Base-by-base conservation (phyloP, 108 stramenopile genomes). In the Nitzschia putrida region DNA sequence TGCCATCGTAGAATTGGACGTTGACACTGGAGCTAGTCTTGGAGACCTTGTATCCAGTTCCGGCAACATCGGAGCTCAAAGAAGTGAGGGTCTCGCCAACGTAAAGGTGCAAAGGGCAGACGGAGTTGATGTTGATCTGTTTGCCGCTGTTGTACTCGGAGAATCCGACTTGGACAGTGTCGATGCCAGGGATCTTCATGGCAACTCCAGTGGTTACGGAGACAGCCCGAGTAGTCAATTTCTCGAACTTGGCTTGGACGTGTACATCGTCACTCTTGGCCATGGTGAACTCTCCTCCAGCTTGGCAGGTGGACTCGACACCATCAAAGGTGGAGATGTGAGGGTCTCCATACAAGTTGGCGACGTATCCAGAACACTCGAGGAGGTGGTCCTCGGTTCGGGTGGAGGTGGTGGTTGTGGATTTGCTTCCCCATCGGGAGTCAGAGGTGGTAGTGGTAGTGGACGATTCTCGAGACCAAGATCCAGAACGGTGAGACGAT, bases 311-410 rank as follows among this genome's bases (percentile, higher is more conserved):
- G 63, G 20, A 64, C 42, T 39, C 10, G 21, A 13, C 21, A 3
- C 44, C 21, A 8, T 64, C 63, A 47, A 64, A 64, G 18, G 63
- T 64, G 9, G 23, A 21, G 21, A 64, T n/a, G 23, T 64, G 63
- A 22, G 63, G 63, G 22, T 64, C 63, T 21, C 63, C 63, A 13
- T 20, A 50, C 18, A 50, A 16, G 16, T 16, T 18, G 20, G 18
- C 49, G 20, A 50, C 49, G 49, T 50, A 50, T 50, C 49, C 49
- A 3, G 49, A 18, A 5, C 49, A 50, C 20, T 18, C 18, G 16
- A 16, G 18, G 16, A 50, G 49, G 49, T 18, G 20, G 5, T 50
- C 49, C 4, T 34, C 29, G 29, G 29, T 3, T 34, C 29, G 29
- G 29, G 3, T 34, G 29, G 29, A 1, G 4, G 29, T 34, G 29